Percentiles rank a stretch among this genome's conserved stretches.
These are phyloP conservation scores for Metschnikowia baotianmanensis DNA, from an alignment of 805 yeast species.

Conservation along the genomic window DNA sequence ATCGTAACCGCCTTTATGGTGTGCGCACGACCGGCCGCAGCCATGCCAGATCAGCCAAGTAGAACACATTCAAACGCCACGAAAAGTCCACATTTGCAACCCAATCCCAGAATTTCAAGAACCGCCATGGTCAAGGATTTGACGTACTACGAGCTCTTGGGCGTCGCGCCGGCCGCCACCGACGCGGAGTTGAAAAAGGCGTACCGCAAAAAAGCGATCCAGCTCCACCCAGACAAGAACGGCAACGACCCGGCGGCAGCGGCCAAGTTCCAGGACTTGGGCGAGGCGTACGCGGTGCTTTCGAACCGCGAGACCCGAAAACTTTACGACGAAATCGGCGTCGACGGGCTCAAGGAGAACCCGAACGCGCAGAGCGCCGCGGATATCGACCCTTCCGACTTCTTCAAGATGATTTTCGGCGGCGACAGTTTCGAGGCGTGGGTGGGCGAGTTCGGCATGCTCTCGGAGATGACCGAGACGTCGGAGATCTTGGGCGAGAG, in stretches of 20 bases:
- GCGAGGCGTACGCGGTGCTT: slow-evolving; percentile 72
- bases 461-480: slow-evolving; percentile 69
- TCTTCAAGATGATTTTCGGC: slow-evolving; percentile 80
- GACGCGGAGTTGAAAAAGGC: slow-evolving; percentile 88
- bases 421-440: slow-evolving; percentile 77
- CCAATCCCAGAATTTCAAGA: no score
- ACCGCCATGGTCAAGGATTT: slow-evolving; percentile 87
- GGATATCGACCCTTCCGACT: slow-evolving; percentile 73
- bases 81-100: background rate
- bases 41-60: no score
- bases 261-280: slow-evolving; percentile 71
- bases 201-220: slow-evolving; percentile 39
- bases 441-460: slow-evolving; percentile 83
- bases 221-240: slow-evolving; percentile 76
- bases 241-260: slow-evolving; percentile 94
- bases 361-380: slow-evolving; percentile 74
- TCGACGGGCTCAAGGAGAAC: slow-evolving; percentile 54
- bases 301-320: slow-evolving; percentile 68
- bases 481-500: slow-evolving; percentile 44
- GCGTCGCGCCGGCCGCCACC: slow-evolving; percentile 65
- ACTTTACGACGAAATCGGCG: slow-evolving; percentile 80
- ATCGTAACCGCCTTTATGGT: no score
- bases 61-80: no score
- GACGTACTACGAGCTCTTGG: slow-evolving; percentile 78
- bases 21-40: no score